phyloP scores from a whole-genome alignment of 495 filamentous ascomycete species.

The Penicillium canariense region DNA sequence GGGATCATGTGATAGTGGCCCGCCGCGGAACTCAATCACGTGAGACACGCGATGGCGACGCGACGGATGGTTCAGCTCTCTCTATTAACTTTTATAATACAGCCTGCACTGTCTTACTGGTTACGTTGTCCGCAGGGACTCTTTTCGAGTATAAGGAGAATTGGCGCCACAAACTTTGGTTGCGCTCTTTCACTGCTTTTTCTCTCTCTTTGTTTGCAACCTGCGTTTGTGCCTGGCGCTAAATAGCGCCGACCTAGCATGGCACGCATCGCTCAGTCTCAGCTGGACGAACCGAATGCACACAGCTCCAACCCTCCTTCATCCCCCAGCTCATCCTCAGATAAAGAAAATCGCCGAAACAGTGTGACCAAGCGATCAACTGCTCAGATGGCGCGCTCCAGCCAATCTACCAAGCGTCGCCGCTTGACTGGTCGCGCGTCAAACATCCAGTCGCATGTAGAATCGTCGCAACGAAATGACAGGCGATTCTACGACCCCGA shows the following conservation, averaged over 20 bases:
- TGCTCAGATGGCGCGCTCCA: slow-evolving; percentile 30
- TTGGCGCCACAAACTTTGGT: background rate
- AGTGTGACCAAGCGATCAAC: slow-evolving; percentile 24
- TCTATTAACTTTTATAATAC: background rate
- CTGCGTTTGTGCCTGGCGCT: slow-evolving; percentile 4
- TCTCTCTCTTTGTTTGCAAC: slow-evolving; percentile 11
- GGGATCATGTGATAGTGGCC: background rate
- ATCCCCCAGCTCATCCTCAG: slow-evolving; percentile 45
- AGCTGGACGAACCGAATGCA: slow-evolving; percentile 20
- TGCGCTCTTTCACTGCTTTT: background rate
- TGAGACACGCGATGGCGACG: slow-evolving; percentile 1
- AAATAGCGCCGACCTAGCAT: slow-evolving; percentile 24
- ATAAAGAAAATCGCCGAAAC: slow-evolving; percentile 57
- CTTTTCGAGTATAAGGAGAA: no score
- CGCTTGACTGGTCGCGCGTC: slow-evolving; percentile 38
- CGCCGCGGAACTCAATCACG: background rate
- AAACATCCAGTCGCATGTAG: slow-evolving; percentile 31
- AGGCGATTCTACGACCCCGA: slow-evolving; percentile 79
- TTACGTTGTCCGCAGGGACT: background rate
- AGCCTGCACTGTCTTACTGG: background rate
- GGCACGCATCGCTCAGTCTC: slow-evolving; percentile 27
- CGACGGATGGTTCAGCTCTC: background rate
- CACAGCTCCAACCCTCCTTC: slow-evolving; percentile 35
- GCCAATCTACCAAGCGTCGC: slow-evolving; percentile 37
- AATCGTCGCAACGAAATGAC: slow-evolving; percentile 24